Percentiles rank a stretch among this genome's conserved stretches.
Conservation (phyloP, 1,139 yeast species). For the Torulaspora pretoriensis region DNA sequence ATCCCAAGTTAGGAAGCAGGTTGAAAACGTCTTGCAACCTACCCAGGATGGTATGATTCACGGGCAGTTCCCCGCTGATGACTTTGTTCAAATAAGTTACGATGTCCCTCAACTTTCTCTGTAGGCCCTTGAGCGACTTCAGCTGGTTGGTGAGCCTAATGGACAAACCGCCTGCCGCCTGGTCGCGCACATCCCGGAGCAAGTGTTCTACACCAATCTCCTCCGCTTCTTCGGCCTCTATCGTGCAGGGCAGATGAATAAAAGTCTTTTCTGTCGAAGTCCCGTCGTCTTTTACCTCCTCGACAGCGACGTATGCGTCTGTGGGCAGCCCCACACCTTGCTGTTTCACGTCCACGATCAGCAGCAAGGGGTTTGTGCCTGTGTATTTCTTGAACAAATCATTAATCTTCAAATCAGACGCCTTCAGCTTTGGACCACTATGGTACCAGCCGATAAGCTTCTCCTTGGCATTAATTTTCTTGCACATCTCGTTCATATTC, state of each 20-base stretch:
- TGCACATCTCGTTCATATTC: constrained; percentile 96
- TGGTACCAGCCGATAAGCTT: constrained; percentile 98
- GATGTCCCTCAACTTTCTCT: constrained; percentile 73
- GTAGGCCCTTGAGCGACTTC: constrained; percentile 82
- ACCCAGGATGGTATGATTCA: constrained; percentile 86
- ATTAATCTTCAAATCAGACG: constrained; percentile 86
- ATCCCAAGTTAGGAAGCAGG: constrained; percentile 72
- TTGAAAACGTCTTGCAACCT: constrained; percentile 94
- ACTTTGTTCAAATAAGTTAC: constrained; percentile 77
- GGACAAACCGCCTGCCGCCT: constrained; percentile 90
- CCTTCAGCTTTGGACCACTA: constrained; percentile 87
- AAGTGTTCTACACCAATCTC: constrained; percentile 98
- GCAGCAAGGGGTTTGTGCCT: constrained; percentile 61
- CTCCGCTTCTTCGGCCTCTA: constrained; percentile 98
- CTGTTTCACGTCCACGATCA: constrained; percentile 90
- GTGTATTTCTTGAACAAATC: constrained; percentile 84
- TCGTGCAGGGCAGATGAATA: constrained; percentile 85
- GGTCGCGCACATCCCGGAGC: constrained; percentile 90
- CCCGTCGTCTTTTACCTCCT: constrained; percentile 97
- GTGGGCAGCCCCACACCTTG: constrained; percentile 84
- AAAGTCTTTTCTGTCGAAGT: constrained; percentile 89
- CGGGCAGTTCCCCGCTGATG: constrained; percentile 65
- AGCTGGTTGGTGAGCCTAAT: constrained; percentile 83
- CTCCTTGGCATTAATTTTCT: constrained; percentile 95
- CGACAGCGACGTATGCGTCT: constrained; percentile 90